phyloP scores from a whole-genome alignment of 805 yeast species.

The Barnettozyma pratensis region DNA sequence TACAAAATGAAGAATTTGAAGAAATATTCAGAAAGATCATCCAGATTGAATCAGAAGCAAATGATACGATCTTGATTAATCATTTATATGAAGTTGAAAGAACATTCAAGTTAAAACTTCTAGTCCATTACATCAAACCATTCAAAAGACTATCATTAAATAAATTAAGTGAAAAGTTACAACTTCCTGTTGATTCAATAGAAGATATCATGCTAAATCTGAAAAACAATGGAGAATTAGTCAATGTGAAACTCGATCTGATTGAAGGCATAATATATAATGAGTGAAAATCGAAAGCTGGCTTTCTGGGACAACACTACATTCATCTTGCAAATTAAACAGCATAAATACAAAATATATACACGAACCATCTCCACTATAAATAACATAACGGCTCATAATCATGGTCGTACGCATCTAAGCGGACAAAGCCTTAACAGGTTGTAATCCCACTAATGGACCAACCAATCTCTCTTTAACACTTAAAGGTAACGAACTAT shows the following conservation, averaged over 20 bases:
- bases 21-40: conserved; percentile 6
- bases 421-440: conserved; percentile 21
- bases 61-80: conserved; percentile 17
- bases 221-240: conserved; percentile 18
- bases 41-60: conserved; percentile 2
- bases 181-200: conserved; percentile 16
- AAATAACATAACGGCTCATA: not conserved
- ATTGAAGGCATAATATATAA: conserved; percentile 24
- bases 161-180: conserved; percentile 15
- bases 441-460: conserved; percentile 25
- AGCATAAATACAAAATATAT: not conserved
- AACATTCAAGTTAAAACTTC: conserved; percentile 16
- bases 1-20: conserved; percentile 17
- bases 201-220: conserved; percentile 22
- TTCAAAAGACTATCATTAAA: conserved; percentile 20
- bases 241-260: conserved; percentile 20
- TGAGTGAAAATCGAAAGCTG: conserved; percentile 1
- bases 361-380: not conserved
- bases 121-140: conserved; percentile 26
- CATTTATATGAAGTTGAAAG: conserved; percentile 18
- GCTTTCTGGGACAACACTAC: not conserved
- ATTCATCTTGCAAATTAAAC: not conserved
- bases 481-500: conserved; percentile 16
- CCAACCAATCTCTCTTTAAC: conserved; percentile 22
- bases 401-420: not conserved